Evolutionary conservation across 1,284 basidiomycete species (phyloP), one percentile per base, ranked within the genome.

Genomic region (Cutaneotrichosporon sp.): DNA sequence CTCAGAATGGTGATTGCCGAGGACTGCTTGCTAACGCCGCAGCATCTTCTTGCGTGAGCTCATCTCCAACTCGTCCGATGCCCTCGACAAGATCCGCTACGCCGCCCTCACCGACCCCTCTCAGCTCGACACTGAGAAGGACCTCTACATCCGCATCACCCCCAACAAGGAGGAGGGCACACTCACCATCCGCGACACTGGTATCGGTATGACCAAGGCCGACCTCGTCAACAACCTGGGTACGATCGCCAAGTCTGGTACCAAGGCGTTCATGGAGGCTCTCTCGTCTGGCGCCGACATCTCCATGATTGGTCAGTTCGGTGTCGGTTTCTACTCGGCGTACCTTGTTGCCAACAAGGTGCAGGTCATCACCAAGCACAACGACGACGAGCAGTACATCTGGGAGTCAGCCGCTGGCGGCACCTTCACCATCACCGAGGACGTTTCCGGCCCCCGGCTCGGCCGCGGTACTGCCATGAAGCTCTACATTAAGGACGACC

Each of bases 381-480:
- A 98, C 75, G 96, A 99, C 71, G 94, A 98, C 76, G 96, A 98
- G 79, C 94, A 99, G 80, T 97, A 98, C 82, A 93, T 97, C 77
- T 98, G 96, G 96, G 94, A 97, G 83, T 97, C 94, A 19, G 88
- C 96, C 61, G 94, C 96, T 42, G 96, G 94, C 74, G 96, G 96
- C 59, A 98, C 96, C 52, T 99, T 98, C 82, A 98, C 94, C 75
- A 97, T 99, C 79, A 96, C 92, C 55, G 87, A 80, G 60, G 96
- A 98, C 78, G 89, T 84, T 56, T 78, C 85, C 72, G 93, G 93
- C 79, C 85, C 88, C 39, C 81, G 88, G 62, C 83, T 99, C 57
- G 91, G 90, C 62, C 94, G 96, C 74, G 96, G 94, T 79, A 88
- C 89, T 54, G 89, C 94, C 78, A 84, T 98, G 74, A 89, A 90